A percentile compares a stretch with the other conserved stretches of the same genome.
Conservation (phyloP, 1,284 basidiomycete genomes). For the Stereum hirsutum region DNA sequence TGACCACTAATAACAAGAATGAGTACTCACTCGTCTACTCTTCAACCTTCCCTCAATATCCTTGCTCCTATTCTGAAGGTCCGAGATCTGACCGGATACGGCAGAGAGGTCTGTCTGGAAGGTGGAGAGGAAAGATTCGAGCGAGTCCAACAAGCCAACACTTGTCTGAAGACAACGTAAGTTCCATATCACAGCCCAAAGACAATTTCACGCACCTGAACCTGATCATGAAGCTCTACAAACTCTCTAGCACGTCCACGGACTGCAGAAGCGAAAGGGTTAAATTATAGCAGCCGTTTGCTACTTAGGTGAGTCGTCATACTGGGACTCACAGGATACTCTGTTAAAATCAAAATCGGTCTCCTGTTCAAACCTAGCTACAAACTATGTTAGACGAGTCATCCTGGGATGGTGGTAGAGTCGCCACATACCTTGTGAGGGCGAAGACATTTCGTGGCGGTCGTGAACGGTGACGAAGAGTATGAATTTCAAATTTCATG, state of each 20-base stretch:
- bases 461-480: no score
- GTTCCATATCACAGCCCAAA: neutral
- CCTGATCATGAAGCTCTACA: constrained; percentile 78
- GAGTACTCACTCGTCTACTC: constrained; percentile 61
- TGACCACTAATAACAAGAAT: neutral
- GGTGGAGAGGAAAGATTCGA: constrained; percentile 87
- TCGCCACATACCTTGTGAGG: no score
- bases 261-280: constrained; percentile 5
- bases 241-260: constrained; percentile 51
- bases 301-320: neutral
- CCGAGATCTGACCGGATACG: constrained; percentile 92
- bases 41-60: constrained; percentile 84
- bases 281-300: neutral
- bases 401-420: no score
- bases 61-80: constrained; percentile 84
- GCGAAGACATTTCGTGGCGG: no score
- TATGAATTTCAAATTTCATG: no score
- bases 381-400: no score
- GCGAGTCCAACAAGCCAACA: constrained; percentile 69
- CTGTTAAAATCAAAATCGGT: neutral
- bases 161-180: constrained; percentile 44
- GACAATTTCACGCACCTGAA: constrained; percentile 34
- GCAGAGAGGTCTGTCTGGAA: constrained; percentile 92
- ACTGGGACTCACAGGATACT: constrained; percentile 7
- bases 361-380: no score